Base-by-base conservation (phyloP, 352 stramenopile species). In the Thraustotheca clavata region DNA sequence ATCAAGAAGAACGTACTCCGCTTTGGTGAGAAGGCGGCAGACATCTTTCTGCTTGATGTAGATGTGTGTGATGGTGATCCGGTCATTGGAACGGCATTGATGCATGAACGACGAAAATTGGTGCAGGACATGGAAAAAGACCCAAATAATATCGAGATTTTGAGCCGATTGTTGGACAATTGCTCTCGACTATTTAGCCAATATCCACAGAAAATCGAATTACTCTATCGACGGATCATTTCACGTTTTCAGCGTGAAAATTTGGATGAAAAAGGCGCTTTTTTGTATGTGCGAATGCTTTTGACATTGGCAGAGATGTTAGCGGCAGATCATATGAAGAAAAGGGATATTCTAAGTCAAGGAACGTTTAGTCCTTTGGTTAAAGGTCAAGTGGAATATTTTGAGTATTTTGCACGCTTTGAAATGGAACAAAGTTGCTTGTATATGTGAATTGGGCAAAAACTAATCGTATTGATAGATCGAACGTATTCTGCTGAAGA, bases 41-140 rank as follows among this genome's bases (percentile, higher is more conserved):
- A 62, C 18, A 49, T 62, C 55, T 62, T 62, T 31, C 41, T 62
- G 14, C 55, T 62, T 52, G 34, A 33, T 41, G 16, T 62, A 26
- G 38, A 14, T 29, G 55, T 49, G 18, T 36, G 55, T 16, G 55
- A 54, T n/a, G 55, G 55, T 8, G 38, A 62, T 54, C 16, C 16
- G 4, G 34, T 2, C 35, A 14, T 35, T 18, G 55, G 55, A 31
- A n/a, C 34, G 8, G 36, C 55, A 18, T 31, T 62, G 9, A 24
- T 52, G n/a, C 29, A 16, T 14, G 55, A 62, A 29, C 41, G 55
- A 16, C 26, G 26, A 11, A 32, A 49, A 20, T 27, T 62, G 18
- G 55, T 24, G 18, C 18, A 50, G 9, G 35, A 54, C 18, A 11
- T 35, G 16, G n/a, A 29, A 31, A 33, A 47, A 22, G 18, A 62